These are phyloP conservation scores for Globisporangium solare DNA, from an alignment of 352 stramenopile genomes.

Conservation along the genomic window DNA sequence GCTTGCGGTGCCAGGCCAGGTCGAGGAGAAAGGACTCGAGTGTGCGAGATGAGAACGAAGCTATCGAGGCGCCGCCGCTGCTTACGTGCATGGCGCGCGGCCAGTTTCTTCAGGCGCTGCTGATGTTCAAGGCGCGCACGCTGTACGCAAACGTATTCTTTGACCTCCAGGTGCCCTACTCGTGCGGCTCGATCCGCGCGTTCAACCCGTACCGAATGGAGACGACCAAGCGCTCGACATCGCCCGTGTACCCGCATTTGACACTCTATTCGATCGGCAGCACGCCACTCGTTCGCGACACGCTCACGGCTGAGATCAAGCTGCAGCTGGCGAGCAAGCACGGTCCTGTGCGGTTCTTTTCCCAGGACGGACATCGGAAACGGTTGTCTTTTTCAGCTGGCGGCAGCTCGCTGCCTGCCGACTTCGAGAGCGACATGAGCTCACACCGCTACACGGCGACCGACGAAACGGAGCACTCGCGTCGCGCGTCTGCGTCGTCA, in stretches of 20 bases:
- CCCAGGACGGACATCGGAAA: slow-evolving; percentile 11
- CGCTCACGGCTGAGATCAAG: slow-evolving; percentile 15
- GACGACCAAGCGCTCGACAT: slow-evolving; percentile 34
- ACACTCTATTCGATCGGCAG: slow-evolving; percentile 49
- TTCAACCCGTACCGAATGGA: slow-evolving; percentile 77
- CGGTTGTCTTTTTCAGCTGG: slow-evolving; percentile 10
- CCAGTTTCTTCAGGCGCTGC: slow-evolving; percentile 71
- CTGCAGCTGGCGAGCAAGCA: slow-evolving; percentile 41
- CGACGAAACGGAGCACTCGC: slow-evolving; percentile 11
- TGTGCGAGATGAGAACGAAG: slow-evolving; percentile 1
- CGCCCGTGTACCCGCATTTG: slow-evolving; percentile 69
- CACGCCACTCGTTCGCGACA: slow-evolving; percentile 53
- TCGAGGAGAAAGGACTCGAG: slow-evolving; percentile 15
- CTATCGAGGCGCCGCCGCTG: slow-evolving; percentile 21
- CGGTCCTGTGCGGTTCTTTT: slow-evolving; percentile 23
- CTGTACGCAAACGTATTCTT: slow-evolving; percentile 82
- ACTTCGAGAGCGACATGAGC: not conserved
- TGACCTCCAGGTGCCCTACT: slow-evolving; percentile 79
- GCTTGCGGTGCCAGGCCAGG: slow-evolving; percentile 25
- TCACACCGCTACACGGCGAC: slow-evolving; percentile 11
- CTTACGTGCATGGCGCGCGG: slow-evolving; percentile 63
- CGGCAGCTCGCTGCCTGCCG: no score
- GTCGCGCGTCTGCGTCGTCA: slow-evolving; percentile 5
- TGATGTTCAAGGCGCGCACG: slow-evolving; percentile 58
- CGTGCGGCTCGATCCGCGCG: slow-evolving; percentile 60